Percentiles rank a stretch among this genome's conserved stretches.
Conservation (phyloP, 208 protist genomes). For the Wallacemonas collosoma region DNA sequence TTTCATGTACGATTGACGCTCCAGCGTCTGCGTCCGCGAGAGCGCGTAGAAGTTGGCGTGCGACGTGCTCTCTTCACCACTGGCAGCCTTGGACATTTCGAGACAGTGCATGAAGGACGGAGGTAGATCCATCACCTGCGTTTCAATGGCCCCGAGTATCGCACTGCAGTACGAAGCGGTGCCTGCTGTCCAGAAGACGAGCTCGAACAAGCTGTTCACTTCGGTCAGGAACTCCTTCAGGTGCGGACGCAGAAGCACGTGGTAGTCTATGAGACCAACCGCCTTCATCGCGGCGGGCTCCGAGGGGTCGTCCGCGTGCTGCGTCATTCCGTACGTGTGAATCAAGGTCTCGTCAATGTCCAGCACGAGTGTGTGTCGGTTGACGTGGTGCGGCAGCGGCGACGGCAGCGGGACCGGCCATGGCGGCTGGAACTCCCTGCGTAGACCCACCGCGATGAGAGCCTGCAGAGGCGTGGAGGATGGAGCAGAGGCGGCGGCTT, state of each 20-base stretch:
- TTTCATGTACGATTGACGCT: slow-evolving; percentile 83
- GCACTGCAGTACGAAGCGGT: slow-evolving; percentile 83
- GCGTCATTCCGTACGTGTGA: slow-evolving; percentile 66
- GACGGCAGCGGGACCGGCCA: slow-evolving; percentile 78
- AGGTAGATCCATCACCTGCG: slow-evolving; percentile 72
- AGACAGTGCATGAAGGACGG: slow-evolving; percentile 70
- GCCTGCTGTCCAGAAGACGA: slow-evolving; percentile 89
- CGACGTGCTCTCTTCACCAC: slow-evolving; percentile 32
- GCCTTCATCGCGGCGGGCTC: slow-evolving; percentile 7
- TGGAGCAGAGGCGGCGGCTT: slow-evolving; percentile 11
- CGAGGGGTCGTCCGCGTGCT: slow-evolving; percentile 27
- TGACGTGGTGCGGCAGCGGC: slow-evolving; percentile 34
- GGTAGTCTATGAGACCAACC: slow-evolving; percentile 37
- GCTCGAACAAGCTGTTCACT: slow-evolving; percentile 78
- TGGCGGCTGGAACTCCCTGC: slow-evolving; percentile 47
- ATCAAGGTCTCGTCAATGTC: slow-evolving; percentile 90
- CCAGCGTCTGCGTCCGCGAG: slow-evolving; percentile 80
- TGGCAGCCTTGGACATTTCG: slow-evolving; percentile 42
- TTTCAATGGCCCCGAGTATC: slow-evolving; percentile 75
- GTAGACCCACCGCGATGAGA: slow-evolving; percentile 54
- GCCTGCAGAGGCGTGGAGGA: slow-evolving; percentile 32
- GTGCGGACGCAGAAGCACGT: slow-evolving; percentile 65
- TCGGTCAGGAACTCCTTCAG: slow-evolving; percentile 74
- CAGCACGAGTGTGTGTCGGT: slow-evolving; percentile 80
- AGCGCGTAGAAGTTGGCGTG: slow-evolving; percentile 87